Percentiles rank a stretch among this genome's conserved stretches.
These are phyloP conservation scores for Lipomyces japonicus DNA, from an alignment of 805 yeast species.

Conservation along the genomic window DNA sequence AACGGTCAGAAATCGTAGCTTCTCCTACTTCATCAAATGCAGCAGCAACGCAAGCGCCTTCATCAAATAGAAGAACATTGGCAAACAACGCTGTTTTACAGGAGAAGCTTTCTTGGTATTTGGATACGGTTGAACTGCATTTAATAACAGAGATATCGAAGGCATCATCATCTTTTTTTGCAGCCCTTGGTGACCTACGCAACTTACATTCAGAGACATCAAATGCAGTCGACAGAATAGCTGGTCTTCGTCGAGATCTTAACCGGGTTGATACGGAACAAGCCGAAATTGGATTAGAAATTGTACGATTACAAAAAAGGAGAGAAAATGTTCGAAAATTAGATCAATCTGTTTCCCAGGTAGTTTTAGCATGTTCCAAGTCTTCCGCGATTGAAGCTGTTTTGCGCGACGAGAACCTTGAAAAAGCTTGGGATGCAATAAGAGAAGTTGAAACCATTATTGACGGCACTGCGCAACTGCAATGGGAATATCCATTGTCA, in stretches of 20 bases:
- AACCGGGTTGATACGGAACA: constrained; percentile 47
- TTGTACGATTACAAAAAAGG: constrained; percentile 49
- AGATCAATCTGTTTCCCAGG: constrained; percentile 59
- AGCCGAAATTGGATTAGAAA: constrained; percentile 49
- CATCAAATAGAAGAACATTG: constrained; percentile 38
- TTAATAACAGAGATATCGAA: constrained; percentile 77
- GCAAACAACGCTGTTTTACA: constrained; percentile 59
- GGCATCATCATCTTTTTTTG: constrained; percentile 80
- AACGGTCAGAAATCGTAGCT: constrained; percentile 46
- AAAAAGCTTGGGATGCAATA: constrained; percentile 54
- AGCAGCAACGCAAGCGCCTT: constrained; percentile 36
- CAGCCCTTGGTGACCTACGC: constrained; percentile 75
- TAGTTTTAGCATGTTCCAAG: constrained; percentile 45
- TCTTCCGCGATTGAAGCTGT: constrained; percentile 50
- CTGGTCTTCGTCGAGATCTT: constrained; percentile 47
- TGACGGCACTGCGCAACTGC: constrained; percentile 44
- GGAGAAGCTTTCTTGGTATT: constrained; percentile 73
- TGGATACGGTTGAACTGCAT: constrained; percentile 80
- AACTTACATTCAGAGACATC: constrained; percentile 55
- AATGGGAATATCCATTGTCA: constrained; percentile 38
- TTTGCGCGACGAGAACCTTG: constrained; percentile 44
- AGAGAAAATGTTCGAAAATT: constrained; percentile 58
- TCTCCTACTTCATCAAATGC: constrained; percentile 29
- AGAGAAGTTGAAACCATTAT: constrained; percentile 57
- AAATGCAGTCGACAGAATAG: constrained; percentile 48